Conservation (phyloP, 495 filamentous ascomycete species). For the Cercophora scortea region DNA sequence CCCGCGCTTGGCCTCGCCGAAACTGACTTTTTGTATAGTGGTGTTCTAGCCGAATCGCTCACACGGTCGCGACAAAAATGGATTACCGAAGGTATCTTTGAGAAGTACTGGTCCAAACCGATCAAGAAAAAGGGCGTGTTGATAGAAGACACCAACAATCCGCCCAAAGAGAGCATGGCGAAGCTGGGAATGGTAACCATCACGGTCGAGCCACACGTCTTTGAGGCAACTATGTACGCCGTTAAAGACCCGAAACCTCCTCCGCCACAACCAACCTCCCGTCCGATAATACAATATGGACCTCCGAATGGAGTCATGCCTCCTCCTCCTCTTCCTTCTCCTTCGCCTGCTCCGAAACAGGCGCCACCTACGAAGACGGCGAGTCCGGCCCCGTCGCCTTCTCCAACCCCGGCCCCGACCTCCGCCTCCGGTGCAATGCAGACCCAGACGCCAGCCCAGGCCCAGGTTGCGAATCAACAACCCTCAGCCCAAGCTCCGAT, state of each 20-base stretch:
- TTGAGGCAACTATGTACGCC: constrained; percentile 78
- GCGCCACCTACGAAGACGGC: constrained; percentile 8
- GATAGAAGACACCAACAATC: constrained; percentile 65
- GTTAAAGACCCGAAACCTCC: constrained; percentile 63
- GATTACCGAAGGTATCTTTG: constrained; percentile 81
- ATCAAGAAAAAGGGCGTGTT: constrained; percentile 67
- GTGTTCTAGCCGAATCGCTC: constrained; percentile 75
- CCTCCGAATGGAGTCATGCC: constrained; percentile 52
- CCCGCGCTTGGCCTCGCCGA: neutral
- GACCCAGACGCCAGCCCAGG: constrained; percentile 3
- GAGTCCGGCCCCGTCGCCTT: neutral
- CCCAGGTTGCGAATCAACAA: constrained; percentile 8
- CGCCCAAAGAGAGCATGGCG: constrained; percentile 77
- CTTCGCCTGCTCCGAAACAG: neutral
- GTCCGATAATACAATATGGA: constrained; percentile 65
- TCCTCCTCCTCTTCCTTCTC: constrained; percentile 35
- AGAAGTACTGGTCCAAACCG: constrained; percentile 90
- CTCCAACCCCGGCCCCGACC: neutral
- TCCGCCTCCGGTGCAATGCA: constrained; percentile 7
- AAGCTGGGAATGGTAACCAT: constrained; percentile 75
- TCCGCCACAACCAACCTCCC: constrained; percentile 24
- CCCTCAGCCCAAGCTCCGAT: constrained; percentile 6
- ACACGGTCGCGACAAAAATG: constrained; percentile 80
- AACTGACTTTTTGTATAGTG: constrained; percentile 41
- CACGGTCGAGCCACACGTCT: constrained; percentile 82